A percentile compares a stretch with the other conserved stretches of the same genome.
phyloP scores from a whole-genome alignment of 1,139 yeast genomes.

The Insectozyma bohioensis region DNA sequence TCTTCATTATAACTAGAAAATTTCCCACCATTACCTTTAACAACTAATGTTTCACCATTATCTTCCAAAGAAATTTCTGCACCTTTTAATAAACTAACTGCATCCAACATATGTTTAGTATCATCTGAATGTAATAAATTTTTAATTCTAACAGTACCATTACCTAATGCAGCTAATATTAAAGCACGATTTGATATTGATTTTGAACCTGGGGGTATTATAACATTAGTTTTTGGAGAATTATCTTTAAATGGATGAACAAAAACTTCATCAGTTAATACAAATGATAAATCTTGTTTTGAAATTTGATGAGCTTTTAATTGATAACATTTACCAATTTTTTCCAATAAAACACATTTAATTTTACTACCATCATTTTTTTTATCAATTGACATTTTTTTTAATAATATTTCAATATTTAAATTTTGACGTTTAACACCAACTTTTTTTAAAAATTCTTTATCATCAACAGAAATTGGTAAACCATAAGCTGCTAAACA shows the following conservation, averaged over 20 bases:
- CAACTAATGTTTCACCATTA: conserved; percentile 84
- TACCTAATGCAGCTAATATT: conserved; percentile 86
- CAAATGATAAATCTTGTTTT: conserved; percentile 77
- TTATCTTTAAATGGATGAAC: conserved; percentile 57
- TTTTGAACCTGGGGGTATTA: conserved; percentile 95
- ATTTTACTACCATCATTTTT: conserved; percentile 92
- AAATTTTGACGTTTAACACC: conserved; percentile 62
- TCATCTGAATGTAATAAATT: conserved; percentile 94
- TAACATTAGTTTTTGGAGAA: conserved; percentile 43
- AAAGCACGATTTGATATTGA: conserved; percentile 95
- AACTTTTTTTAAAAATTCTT: conserved; percentile 60
- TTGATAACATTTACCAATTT: conserved; percentile 87
- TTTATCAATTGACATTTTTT: conserved; percentile 94
- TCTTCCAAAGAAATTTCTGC: conserved; percentile 80
- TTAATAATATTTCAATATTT: conserved; percentile 67
- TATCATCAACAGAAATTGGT: conserved; percentile 78
- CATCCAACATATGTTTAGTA: conserved; percentile 91
- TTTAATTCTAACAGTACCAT: conserved; percentile 78
- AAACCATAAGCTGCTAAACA: conserved; percentile 82
- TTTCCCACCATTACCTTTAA: conserved; percentile 84
- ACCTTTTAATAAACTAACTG: conserved; percentile 76
- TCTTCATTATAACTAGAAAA: conserved; percentile 59
- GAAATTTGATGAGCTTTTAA: conserved; percentile 81
- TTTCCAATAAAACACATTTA: conserved; percentile 78
- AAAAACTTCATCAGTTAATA: conserved; percentile 78